phyloP scores from a whole-genome alignment of 352 stramenopile genomes.

The Phytopythium litorale region DNA sequence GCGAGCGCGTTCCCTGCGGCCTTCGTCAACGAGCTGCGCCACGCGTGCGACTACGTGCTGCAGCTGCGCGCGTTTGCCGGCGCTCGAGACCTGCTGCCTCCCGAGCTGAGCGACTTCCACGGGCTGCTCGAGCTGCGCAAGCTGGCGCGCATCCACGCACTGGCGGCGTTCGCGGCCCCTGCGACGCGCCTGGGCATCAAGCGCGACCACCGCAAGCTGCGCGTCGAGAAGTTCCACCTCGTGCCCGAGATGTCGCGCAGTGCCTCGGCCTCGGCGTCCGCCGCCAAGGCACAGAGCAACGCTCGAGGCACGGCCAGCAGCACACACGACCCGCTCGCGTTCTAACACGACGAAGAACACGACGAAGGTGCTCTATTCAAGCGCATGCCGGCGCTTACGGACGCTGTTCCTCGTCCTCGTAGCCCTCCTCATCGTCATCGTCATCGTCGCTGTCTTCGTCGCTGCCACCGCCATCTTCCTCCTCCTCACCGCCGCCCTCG shows the following conservation, averaged over 20 bases:
- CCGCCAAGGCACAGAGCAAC: constrained; percentile 8
- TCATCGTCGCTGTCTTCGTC: constrained; percentile 13
- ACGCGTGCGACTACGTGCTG: constrained; percentile 55
- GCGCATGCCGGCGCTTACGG: not conserved
- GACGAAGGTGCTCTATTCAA: not conserved
- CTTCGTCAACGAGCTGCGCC: constrained; percentile 44
- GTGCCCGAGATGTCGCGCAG: constrained; percentile 59
- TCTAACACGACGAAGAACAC: constrained; percentile 9
- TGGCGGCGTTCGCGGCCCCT: constrained; percentile 50
- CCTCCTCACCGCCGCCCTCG: constrained; percentile 6
- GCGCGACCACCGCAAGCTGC: constrained; percentile 65
- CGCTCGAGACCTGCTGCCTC: constrained; percentile 47
- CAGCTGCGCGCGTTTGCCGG: constrained; percentile 57
- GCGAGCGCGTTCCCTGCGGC: constrained; percentile 18
- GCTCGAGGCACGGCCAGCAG: constrained; percentile 2
- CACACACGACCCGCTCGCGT: constrained; percentile 18
- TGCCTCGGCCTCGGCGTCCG: constrained; percentile 5
- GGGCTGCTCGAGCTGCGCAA: constrained; percentile 54
- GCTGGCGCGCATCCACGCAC: constrained; percentile 49
- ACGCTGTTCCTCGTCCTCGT: constrained; percentile 5
- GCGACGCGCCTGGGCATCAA: constrained; percentile 60
- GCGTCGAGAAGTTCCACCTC: constrained; percentile 76
- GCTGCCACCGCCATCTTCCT: constrained; percentile 9
- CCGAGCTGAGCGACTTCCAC: constrained; percentile 58
- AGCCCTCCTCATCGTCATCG: constrained; percentile 9